Conservation (phyloP, 192 early-diverging fungal species). For the Coemansia aciculifera region DNA sequence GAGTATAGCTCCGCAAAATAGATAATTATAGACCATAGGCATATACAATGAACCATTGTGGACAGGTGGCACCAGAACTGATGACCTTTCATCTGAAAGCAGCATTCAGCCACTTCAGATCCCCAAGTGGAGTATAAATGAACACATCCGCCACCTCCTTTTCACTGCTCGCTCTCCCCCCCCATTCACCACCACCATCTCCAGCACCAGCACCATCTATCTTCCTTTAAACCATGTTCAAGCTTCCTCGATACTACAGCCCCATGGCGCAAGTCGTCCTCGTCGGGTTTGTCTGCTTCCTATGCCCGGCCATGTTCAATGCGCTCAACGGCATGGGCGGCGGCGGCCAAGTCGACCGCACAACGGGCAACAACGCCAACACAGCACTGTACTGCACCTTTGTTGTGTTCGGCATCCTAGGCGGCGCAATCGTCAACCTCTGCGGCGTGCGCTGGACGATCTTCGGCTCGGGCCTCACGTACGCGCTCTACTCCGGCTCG, state of each 20-base stretch:
- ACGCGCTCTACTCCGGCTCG: conserved; percentile 74
- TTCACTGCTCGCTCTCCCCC: background rate
- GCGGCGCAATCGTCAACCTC: conserved; percentile 74
- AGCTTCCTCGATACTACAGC: conserved; percentile 48
- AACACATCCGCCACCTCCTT: too few species aligned
- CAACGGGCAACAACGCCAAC: conserved; percentile 66
- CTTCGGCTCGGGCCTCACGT: conserved; percentile 61
- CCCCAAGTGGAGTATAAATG: background rate
- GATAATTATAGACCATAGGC: background rate
- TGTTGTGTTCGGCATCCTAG: conserved; percentile 70
- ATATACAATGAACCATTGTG: background rate
- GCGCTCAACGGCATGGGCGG: conserved; percentile 66
- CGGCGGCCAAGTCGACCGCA: conserved; percentile 61
- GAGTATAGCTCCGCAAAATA: background rate
- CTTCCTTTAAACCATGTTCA: background rate
- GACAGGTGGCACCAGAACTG: too few species aligned
- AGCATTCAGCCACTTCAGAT: background rate
- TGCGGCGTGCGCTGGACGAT: conserved; percentile 69
- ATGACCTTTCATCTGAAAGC: too few species aligned
- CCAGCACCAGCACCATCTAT: background rate
- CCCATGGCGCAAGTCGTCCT: conserved; percentile 66
- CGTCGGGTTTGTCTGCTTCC: conserved; percentile 71
- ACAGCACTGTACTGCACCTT: conserved; percentile 76
- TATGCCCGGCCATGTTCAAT: conserved; percentile 76
- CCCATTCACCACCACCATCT: background rate